phyloP scores from a whole-genome alignment of 768 basidiomycete genomes.

The Boletus reticuloceps region DNA sequence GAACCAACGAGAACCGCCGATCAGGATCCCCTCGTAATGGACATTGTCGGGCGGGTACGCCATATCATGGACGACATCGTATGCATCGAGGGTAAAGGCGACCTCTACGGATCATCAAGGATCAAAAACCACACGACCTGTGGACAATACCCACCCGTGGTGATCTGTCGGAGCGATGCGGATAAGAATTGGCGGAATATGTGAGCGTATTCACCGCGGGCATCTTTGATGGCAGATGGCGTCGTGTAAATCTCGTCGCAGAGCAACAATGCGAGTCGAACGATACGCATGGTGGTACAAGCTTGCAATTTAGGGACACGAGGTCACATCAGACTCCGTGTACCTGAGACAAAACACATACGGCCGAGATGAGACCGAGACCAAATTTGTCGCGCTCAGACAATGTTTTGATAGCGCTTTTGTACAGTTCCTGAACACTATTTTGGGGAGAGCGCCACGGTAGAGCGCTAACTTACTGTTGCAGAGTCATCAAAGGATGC shows the following conservation, averaged over 20 bases:
- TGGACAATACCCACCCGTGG: slow-evolving; percentile 6
- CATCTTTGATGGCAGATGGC: slow-evolving; percentile 30
- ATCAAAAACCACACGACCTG: neutral
- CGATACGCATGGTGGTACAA: neutral
- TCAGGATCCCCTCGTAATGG: slow-evolving; percentile 65
- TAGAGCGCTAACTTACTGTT: too few species aligned
- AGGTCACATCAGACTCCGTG: too few species aligned
- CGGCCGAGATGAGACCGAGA: too few species aligned
- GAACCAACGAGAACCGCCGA: slow-evolving; percentile 78
- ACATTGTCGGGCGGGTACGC: slow-evolving; percentile 56
- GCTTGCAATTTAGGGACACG: too few species aligned
- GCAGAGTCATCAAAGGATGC: too few species aligned
- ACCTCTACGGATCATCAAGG: neutral
- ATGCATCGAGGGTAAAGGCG: slow-evolving; percentile 59
- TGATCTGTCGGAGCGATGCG: slow-evolving; percentile 24
- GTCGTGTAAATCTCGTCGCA: neutral
- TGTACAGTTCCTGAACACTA: too few species aligned
- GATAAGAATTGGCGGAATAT: slow-evolving; percentile 51
- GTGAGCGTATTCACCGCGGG: slow-evolving; percentile 52
- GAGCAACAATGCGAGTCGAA: neutral
- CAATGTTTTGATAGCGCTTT: too few species aligned
- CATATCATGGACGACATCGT: slow-evolving; percentile 62
- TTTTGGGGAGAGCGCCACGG: too few species aligned
- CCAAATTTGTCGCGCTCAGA: too few species aligned
- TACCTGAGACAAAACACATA: too few species aligned